Conservation (phyloP, 2,329 filamentous ascomycete species). For the Aspergillus sp. region DNA sequence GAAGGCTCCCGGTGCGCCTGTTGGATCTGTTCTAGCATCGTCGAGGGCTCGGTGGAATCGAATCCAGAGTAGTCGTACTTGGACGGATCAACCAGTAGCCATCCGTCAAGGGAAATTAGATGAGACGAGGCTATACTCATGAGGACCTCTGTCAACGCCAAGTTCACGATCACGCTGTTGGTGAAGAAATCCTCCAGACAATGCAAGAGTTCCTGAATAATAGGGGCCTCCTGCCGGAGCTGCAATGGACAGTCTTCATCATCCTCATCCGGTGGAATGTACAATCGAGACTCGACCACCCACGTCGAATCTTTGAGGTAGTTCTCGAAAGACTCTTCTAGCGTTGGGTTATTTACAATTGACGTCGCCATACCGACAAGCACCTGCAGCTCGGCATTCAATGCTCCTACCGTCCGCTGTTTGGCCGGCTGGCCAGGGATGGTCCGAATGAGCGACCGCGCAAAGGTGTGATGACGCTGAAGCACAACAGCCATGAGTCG, state of each 20-base stretch:
- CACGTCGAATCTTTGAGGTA: slow-evolving; percentile 53
- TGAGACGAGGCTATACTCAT: slow-evolving; percentile 81
- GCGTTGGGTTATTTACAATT: slow-evolving; percentile 35
- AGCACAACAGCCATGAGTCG: slow-evolving; percentile 84
- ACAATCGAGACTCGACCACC: slow-evolving; percentile 41
- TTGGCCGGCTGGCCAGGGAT: slow-evolving; percentile 37
- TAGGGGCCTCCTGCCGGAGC: slow-evolving; percentile 62
- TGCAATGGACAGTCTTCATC: slow-evolving; percentile 59
- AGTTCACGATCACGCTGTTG: slow-evolving; percentile 87
- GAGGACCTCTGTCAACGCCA: slow-evolving; percentile 80
- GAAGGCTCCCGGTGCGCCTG: slow-evolving; percentile 43
- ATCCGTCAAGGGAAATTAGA: slow-evolving; percentile 82
- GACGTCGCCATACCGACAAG: slow-evolving; percentile 36
- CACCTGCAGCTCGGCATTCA: slow-evolving; percentile 41
- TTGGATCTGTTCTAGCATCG: slow-evolving; percentile 23
- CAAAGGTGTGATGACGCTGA: slow-evolving; percentile 83
- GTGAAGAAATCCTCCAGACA: slow-evolving; percentile 78
- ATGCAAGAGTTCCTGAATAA: slow-evolving; percentile 51
- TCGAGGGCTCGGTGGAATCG: slow-evolving; percentile 23
- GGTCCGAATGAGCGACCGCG: slow-evolving; percentile 62
- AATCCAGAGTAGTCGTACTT: slow-evolving; percentile 52
- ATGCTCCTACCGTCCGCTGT: slow-evolving; percentile 34
- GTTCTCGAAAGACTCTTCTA: slow-evolving; percentile 43
- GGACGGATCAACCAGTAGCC: slow-evolving; percentile 74
- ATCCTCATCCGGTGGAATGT: slow-evolving; percentile 30